A percentile compares a stretch with the other conserved stretches of the same genome.
Evolutionary conservation across 257 asterid genomes (phyloP).

Genomic region (Rubia yunnanensis): DNA sequence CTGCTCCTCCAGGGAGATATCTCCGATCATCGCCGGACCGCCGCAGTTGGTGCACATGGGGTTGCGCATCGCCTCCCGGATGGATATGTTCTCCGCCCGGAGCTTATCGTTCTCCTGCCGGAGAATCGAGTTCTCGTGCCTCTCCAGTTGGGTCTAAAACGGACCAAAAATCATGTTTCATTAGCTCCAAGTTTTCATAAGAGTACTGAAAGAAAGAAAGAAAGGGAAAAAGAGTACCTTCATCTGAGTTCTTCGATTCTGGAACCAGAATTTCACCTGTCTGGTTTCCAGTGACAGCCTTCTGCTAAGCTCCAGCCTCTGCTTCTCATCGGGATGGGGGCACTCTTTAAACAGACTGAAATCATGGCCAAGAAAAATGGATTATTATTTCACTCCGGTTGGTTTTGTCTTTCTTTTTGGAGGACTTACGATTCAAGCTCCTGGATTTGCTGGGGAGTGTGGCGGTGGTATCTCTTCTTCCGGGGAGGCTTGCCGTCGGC

Average conservation of each 20-base stretch:
- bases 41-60: constrained; percentile 51
- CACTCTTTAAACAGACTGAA: constrained; percentile 85
- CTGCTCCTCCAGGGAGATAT: constrained; percentile 43
- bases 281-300: constrained; percentile 71
- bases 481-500: constrained; percentile 70
- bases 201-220: background rate
- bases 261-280: constrained; percentile 95
- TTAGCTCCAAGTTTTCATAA: too few relatives aligned
- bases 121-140: constrained; percentile 44
- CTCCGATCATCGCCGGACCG: constrained; percentile 52
- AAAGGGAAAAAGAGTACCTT: constrained; percentile 36
- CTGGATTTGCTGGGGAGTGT: constrained; percentile 98
- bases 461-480: constrained; percentile 94
- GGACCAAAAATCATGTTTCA: too few relatives aligned
- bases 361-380: background rate
- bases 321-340: constrained; percentile 98
- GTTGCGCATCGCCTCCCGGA: constrained; percentile 46
- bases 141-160: constrained; percentile 44
- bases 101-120: constrained; percentile 52
- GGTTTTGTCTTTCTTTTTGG: too few relatives aligned
- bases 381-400: too few relatives aligned
- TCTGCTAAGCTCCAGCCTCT: constrained; percentile 78
- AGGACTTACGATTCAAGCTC: constrained; percentile 69
- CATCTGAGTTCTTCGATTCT: constrained; percentile 91
- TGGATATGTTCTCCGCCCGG: constrained; percentile 46